Evolutionary conservation across 208 protist genomes (phyloP).

Genomic region (Trypanosoma platydactyli): DNA sequence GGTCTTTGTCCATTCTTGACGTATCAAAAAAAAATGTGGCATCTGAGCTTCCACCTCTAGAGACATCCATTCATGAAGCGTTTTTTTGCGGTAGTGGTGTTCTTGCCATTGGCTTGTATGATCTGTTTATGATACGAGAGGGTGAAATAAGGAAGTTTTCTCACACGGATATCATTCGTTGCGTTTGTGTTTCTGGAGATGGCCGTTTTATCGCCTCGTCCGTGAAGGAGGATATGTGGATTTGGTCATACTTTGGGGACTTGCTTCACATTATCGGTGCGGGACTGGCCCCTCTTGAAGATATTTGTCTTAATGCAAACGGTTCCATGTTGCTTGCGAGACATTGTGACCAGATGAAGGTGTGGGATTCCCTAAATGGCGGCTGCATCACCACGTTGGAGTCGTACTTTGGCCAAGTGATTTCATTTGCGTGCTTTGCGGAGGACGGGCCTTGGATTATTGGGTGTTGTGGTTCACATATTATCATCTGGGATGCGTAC

Average conservation of each 20-base stretch:
- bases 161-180: conserved; percentile 57
- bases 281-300: conserved; percentile 55
- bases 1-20: conserved; percentile 58
- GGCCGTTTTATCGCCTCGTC: conserved; percentile 64
- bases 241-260: conserved; percentile 70
- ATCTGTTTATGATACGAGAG: conserved; percentile 55
- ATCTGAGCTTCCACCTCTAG: conserved; percentile 44
- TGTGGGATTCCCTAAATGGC: conserved; percentile 70
- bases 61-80: conserved; percentile 39
- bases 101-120: conserved; percentile 43
- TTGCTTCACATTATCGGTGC: conserved; percentile 65
- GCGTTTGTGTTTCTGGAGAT: conserved; percentile 55
- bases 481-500: conserved; percentile 63
- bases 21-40: conserved; percentile 61
- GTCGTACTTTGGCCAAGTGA: conserved; percentile 27
- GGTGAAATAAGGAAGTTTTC: conserved; percentile 35
- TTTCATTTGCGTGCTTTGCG: conserved; percentile 54
- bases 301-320: conserved; percentile 54
- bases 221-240: conserved; percentile 55
- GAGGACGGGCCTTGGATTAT: conserved; percentile 63
- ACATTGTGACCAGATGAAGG: conserved; percentile 47
- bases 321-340: conserved; percentile 56
- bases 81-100: conserved; percentile 66
- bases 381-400: conserved; percentile 32
- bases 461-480: conserved; percentile 39